Base-by-base conservation (phyloP, 495 filamentous ascomycete genomes). In the Tricharina praecox region DNA sequence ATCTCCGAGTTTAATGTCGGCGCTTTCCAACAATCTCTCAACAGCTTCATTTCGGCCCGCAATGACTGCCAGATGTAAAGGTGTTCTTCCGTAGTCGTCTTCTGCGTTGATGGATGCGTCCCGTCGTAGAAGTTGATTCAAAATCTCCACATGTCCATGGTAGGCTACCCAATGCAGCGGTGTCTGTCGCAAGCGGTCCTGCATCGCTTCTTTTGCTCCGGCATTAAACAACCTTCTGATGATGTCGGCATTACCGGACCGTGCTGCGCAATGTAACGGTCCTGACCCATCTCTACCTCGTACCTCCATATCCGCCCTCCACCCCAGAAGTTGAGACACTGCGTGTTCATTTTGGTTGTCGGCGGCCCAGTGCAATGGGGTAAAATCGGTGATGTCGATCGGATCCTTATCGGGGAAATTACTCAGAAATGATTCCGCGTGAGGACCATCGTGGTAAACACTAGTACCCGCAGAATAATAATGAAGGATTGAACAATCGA, bases 101-200 rank as follows among this genome's bases (percentile, higher is more conserved):
- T 35, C 15, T 0, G 30, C 23, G 3, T 42, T 30, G 20, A 41
- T 25, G 16, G 41, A 34, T 1, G 40, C 40, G 25, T 24, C 23
- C 9, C 16, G 4, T 26, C 23, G 8, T 25, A 82, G 64, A 9
- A 96, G 72, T 3, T 74, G 58, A 66, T 88, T 82, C 10, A 93
- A 85, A 20, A 76, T 73, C 23, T 73, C 71, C 2, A 93, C 62
- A 55, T 93, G 84, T 13, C 88, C 87, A 51, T 90, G 86, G 48
- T 92, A 66, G 0, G 85, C 79, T 0, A 86, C 88, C 83, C 84
- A 95, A 66, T 95, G 87, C 42, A 96, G 65, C 1, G 85, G 70
- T 10, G 87, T 94, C 40, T 21, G 4, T 26, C 19, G 40, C 4
- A 21, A 43, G 25, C 25, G 8, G 25, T 43, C 40, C 8, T 8